Percentiles rank a stretch among this genome's conserved stretches.
These are phyloP conservation scores for Coniochaeta prunicola DNA, from an alignment of 2,329 filamentous ascomycete genomes.

Conservation along the genomic window DNA sequence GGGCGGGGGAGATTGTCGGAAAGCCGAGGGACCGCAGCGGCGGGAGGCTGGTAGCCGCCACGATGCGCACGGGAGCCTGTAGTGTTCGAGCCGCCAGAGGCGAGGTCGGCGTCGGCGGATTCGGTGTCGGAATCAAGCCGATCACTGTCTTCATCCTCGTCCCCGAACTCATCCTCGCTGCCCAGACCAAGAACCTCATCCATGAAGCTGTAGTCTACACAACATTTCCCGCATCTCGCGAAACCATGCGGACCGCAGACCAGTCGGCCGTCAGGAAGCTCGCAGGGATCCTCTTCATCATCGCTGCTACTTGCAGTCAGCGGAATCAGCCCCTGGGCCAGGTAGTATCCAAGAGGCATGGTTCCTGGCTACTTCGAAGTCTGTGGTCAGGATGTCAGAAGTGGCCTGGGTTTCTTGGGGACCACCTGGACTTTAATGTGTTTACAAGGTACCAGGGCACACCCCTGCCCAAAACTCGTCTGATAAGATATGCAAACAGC, in stretches of 20 bases:
- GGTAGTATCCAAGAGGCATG: constrained; percentile 20
- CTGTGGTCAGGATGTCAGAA: not conserved
- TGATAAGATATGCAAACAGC: too few species aligned
- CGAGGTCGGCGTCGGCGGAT: not conserved
- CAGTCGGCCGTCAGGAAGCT: constrained; percentile 26
- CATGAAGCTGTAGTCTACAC: constrained; percentile 27
- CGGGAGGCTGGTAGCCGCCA: not conserved
- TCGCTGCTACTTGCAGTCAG: constrained; percentile 19
- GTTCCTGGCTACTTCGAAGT: not conserved
- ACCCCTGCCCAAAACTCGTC: too few species aligned
- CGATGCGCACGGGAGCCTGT: not conserved
- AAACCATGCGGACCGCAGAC: constrained; percentile 26
- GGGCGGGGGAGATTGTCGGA: not conserved
- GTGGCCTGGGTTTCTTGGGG: too few species aligned
- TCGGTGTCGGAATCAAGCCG: constrained; percentile 9
- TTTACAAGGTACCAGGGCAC: too few species aligned
- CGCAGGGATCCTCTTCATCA: constrained; percentile 24
- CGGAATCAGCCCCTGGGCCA: constrained; percentile 18
- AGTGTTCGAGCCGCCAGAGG: not conserved
- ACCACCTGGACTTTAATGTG: too few species aligned
- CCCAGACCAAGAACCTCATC: constrained; percentile 12
- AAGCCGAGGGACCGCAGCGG: not conserved
- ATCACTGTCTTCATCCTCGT: constrained; percentile 12
- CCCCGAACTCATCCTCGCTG: constrained; percentile 5
- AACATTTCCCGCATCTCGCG: constrained; percentile 23